Conservation (phyloP, 495 filamentous ascomycete species). For the Penicillium macrosclerotiorum region DNA sequence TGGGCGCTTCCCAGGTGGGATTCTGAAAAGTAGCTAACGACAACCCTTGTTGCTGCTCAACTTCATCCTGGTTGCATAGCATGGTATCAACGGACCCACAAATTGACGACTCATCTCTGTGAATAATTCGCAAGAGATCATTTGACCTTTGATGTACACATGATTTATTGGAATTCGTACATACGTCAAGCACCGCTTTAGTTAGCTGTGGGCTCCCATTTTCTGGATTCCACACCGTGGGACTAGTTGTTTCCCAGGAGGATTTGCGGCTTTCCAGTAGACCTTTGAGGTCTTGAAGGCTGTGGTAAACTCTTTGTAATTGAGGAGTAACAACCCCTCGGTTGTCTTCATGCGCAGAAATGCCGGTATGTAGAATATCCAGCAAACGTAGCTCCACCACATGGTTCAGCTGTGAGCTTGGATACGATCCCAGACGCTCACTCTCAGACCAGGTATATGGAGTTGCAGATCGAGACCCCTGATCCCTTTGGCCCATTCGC, state of each 20-base stretch:
- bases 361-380: conserved; percentile 15
- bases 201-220: too few relatives aligned
- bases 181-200: too few relatives aligned
- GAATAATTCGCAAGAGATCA: background rate
- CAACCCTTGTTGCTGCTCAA: background rate
- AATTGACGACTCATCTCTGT: background rate
- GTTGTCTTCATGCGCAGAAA: conserved; percentile 5
- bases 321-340: too few relatives aligned
- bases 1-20: background rate
- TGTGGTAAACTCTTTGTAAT: conserved; percentile 15
- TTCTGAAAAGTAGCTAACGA: background rate
- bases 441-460: conserved; percentile 21
- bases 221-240: too few relatives aligned
- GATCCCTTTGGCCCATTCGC: background rate
- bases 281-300: conserved; percentile 23
- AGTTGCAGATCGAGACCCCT: conserved; percentile 1
- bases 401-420: background rate
- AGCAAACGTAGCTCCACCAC: conserved; percentile 15
- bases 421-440: background rate
- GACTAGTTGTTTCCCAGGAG: too few relatives aligned
- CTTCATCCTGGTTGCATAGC: background rate
- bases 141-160: background rate
- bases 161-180: background rate
- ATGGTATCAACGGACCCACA: background rate
- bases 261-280: conserved; percentile 20